Evolutionary conservation across 345 rosid genomes (phyloP).

Genomic region (Camelina laxa): DNA sequence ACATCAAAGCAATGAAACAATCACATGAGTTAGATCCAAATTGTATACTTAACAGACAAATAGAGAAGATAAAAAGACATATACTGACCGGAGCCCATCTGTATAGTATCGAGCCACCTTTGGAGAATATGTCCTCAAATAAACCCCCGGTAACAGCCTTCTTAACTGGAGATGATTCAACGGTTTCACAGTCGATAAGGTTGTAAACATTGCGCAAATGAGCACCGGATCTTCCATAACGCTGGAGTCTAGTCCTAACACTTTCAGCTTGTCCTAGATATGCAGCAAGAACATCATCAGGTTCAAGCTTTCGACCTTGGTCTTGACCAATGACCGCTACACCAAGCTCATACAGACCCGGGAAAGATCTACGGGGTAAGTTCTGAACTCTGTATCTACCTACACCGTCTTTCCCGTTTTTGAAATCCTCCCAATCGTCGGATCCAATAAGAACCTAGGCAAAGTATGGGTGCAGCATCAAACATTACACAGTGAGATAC

Average conservation of each 20-base stretch:
- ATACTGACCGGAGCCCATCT: constrained; percentile 80
- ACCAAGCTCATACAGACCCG: constrained; percentile 87
- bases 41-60: not conserved
- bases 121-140: constrained; percentile 61
- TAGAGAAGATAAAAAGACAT: not conserved
- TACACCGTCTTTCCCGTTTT: constrained; percentile 68
- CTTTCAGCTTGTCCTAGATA: constrained; percentile 91
- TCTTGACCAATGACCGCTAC: constrained; percentile 39
- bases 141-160: constrained; percentile 38
- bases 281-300: constrained; percentile 52
- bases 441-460: constrained; percentile 72
- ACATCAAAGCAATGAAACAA: not conserved
- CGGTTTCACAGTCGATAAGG: constrained; percentile 29
- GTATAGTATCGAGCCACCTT: constrained; percentile 58
- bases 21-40: not conserved
- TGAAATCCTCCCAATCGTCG: constrained; percentile 75
- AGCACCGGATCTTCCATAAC: constrained; percentile 81
- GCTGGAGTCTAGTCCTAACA: constrained; percentile 78
- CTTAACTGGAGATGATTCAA: constrained; percentile 33
- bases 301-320: constrained; percentile 55
- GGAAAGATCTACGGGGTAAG: constrained; percentile 58
- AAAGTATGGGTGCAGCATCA: not conserved
- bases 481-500: constrained; percentile 6
- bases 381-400: constrained; percentile 76
- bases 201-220: constrained; percentile 57